Evolutionary conservation across 768 basidiomycete species (phyloP), one percentile per base, ranked within the genome.

Genomic region (Xanthoconium stramineum): DNA sequence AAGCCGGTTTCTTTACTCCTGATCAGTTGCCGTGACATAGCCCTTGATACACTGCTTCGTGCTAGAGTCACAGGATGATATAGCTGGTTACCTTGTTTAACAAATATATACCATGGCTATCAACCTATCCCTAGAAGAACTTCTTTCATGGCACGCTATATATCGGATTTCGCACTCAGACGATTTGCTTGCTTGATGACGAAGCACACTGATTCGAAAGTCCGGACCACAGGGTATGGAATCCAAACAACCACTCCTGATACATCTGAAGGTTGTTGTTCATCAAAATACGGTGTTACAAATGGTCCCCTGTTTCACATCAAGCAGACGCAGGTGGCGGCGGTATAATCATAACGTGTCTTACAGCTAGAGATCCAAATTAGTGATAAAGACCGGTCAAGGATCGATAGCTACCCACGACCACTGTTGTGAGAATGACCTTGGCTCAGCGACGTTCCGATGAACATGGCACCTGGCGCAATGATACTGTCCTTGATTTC

Each of bases 1-100:
- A 43, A 93, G 84, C 74, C 81, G 94, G 45, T 59, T 83, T 42
- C 74, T 91, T 57, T 83, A 83, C 65, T 68, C 69, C 19, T 71
- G 29, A 64, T 50, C 11, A 15, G 56, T 46, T n/a, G 24, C 29
- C 15, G 33, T 24, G 46, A 50, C 24, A 5, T 36, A 37, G 35
- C 47, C 17, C n/a, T 13, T 29, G 50, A 56, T 30, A 53, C 29
- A 39, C 48, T 38, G 14, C 28, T 47, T 38, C 40, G 49, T 35
- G n/a, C 10, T 28, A 40, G 56, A 54, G 33, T 38, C 29, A 47
- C 15, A 50, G 33, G 6, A 28, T 51, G 47, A 50, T 48, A 45
- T 52, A 39, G 44, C 36, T 29, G 36, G 6, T 47, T 19, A 32
- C 38, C 42, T 42, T 9, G 47, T 10, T 50, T 19, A 15, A 42